Evolutionary conservation across 2,329 filamentous ascomycete species (phyloP).

Genomic region (Phialemonium atrogriseum): DNA sequence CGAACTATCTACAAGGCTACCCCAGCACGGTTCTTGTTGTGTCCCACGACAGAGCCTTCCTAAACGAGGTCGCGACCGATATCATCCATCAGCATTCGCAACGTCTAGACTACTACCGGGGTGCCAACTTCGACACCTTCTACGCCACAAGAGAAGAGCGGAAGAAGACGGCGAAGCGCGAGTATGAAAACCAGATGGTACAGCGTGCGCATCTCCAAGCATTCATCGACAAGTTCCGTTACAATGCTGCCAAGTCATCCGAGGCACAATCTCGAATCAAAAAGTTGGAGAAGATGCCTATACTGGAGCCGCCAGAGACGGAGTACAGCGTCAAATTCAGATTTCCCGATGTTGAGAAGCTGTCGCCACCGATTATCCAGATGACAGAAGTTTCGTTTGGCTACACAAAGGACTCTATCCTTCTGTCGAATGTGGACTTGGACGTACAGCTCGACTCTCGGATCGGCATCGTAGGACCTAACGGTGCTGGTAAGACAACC

Average conservation of each 20-base stretch:
- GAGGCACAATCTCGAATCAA: slow-evolving; percentile 98
- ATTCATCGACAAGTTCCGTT: slow-evolving; percentile 99
- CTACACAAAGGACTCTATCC: slow-evolving; percentile 69
- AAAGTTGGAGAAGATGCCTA: slow-evolving; percentile 94
- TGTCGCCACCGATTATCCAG: slow-evolving; percentile 95
- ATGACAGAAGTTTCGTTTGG: slow-evolving; percentile 92
- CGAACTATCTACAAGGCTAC: slow-evolving; percentile 88
- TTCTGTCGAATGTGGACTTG: slow-evolving; percentile 81
- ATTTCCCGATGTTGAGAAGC: slow-evolving; percentile 95
- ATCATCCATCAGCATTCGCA: slow-evolving; percentile 98
- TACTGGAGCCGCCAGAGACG: slow-evolving; percentile 80
- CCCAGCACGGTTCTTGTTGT: slow-evolving; percentile 94
- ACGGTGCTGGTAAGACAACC: slow-evolving; percentile 97
- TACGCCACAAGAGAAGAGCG: slow-evolving; percentile 96
- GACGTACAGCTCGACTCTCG: slow-evolving; percentile 97
- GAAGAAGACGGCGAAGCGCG: slow-evolving; percentile 89
- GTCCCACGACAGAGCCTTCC: slow-evolving; percentile 96
- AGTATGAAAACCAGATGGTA: slow-evolving; percentile 98
- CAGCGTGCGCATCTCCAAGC: slow-evolving; percentile 88
- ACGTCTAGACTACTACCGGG: slow-evolving; percentile 95
- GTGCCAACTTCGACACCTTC: slow-evolving; percentile 94
- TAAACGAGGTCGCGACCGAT: slow-evolving; percentile 98
- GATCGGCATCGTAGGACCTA: slow-evolving; percentile 98
- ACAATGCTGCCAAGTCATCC: slow-evolving; percentile 97
- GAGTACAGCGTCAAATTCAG: slow-evolving; percentile 96